Evolutionary conservation across 2,329 filamentous ascomycete species (phyloP), one percentile per base, ranked within the genome.

Genomic region (Dothiorella sarmentorum): DNA sequence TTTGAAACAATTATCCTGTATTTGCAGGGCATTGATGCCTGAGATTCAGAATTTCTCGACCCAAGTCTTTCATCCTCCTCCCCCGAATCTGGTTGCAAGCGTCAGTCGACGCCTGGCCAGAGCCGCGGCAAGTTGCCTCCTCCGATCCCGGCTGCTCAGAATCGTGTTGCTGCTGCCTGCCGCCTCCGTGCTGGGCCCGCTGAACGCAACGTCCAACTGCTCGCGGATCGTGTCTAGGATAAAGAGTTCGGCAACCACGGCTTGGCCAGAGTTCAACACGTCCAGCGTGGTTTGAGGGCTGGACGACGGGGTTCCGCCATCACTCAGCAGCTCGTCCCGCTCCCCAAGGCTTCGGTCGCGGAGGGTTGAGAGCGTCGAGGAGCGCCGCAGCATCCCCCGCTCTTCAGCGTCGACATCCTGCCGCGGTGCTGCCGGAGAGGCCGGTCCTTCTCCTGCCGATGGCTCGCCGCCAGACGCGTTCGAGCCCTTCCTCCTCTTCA

Each of bases 361-460:
- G 7, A 56, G 33, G 6, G 11, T 49, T 10, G 58, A 53, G 11
- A 42, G 26, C 10, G 51, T 53, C n/a, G 58, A 56, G 7, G 58
- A 59, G 71, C 73, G 60, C 57, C 76, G 75, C 17, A 78, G 64
- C 3, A 84, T 68, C 2, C 84, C 84, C 27, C 81, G 76, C 68
- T 86, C 84, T 71, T 86, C 84, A 5, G 79, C 74, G 62, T 86
- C 83, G 59, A 82, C 74, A 64, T 84, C 82, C 65, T 85, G 84
- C 15, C 42, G 40, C 9, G 33, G 13, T 17, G 33, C 22, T 7
- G 33, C 7, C 20, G 35, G 56, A 20, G 33, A 6, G 33, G 33
- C 5, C 2, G 43, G 24, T 7, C 17, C 55, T 17, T 61, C 61
- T 13, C 56, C 56, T 38, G 59, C 60, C n/a, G 63, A 56, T 2